Conservation (phyloP, 108 stramenopile genomes). For the Cyclotella distinguenda region DNA sequence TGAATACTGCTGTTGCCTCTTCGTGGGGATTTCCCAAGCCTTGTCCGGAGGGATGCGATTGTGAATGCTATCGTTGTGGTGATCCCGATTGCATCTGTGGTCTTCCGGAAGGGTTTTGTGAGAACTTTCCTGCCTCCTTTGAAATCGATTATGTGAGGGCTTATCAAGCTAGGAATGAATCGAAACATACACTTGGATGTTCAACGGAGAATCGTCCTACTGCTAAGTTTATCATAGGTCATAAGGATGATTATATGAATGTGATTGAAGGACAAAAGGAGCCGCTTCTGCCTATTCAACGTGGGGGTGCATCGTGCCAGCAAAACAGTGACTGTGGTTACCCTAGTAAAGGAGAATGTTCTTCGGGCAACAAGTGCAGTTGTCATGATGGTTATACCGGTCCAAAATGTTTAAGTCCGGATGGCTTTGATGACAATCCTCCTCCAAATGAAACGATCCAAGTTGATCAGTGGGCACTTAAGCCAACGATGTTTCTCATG, state of each 20-base stretch:
- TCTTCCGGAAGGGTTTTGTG: slow-evolving; percentile 83
- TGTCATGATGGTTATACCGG: slow-evolving; percentile 67
- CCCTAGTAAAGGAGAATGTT: slow-evolving; percentile 49
- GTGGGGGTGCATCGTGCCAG: slow-evolving; percentile 66
- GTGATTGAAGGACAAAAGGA: slow-evolving; percentile 54
- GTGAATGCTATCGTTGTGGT: slow-evolving; percentile 83
- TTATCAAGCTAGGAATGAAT: slow-evolving; percentile 78
- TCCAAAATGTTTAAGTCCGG: slow-evolving; percentile 71
- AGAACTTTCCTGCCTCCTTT: slow-evolving; percentile 86
- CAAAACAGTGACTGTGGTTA: slow-evolving; percentile 56
- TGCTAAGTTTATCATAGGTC: slow-evolving; percentile 80
- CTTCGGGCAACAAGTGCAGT: slow-evolving; percentile 45
- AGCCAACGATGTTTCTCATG: slow-evolving; percentile 22
- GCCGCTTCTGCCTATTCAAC: slow-evolving; percentile 58
- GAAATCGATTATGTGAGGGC: slow-evolving; percentile 89
- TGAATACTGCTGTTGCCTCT: slow-evolving; percentile 83
- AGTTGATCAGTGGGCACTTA: slow-evolving; percentile 16
- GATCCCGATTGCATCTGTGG: slow-evolving; percentile 85
- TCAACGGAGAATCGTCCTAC: slow-evolving; percentile 81
- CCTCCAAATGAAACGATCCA: slow-evolving; percentile 15
- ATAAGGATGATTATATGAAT: slow-evolving; percentile 75
- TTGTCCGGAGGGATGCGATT: slow-evolving; percentile 77
- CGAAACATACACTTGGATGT: slow-evolving; percentile 77
- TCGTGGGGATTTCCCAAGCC: slow-evolving; percentile 88
- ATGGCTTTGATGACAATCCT: slow-evolving; percentile 58